Conservation (phyloP, 1,284 basidiomycete species). For the Rhodotorula sp. region DNA sequence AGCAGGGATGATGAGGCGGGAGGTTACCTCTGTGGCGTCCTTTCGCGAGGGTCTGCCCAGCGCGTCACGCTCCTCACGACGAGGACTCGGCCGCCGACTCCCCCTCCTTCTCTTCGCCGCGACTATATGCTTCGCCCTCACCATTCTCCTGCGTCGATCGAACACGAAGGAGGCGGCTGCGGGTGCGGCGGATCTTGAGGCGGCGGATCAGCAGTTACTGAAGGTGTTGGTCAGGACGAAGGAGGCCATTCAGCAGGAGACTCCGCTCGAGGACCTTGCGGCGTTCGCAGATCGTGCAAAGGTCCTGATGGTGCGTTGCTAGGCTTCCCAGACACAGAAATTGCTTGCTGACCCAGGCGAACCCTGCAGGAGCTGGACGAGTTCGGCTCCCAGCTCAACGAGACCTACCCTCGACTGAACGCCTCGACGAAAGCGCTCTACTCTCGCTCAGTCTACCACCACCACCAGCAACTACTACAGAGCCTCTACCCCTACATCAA, state of each 20-base stretch:
- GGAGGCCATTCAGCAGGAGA: conserved; percentile 65
- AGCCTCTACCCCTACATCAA: conserved; percentile 33
- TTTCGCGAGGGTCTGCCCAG: conserved; percentile 6
- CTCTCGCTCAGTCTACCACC: conserved; percentile 23
- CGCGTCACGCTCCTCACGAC: not conserved
- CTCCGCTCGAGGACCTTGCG: conserved; percentile 15
- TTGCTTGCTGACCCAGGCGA: not conserved
- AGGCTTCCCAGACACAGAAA: not conserved
- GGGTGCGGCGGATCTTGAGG: conserved; percentile 2
- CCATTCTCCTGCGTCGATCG: conserved; percentile 2
- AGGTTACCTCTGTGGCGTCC: conserved; percentile 8
- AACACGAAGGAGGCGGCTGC: not conserved
- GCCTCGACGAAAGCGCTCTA: conserved; percentile 22
- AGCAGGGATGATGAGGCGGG: conserved; percentile 2
- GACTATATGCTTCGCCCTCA: conserved; percentile 11
- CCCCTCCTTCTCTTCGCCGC: conserved; percentile 10
- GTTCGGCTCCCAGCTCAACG: conserved; percentile 18
- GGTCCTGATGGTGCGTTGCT: conserved; percentile 19
- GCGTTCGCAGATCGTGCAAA: conserved; percentile 21
- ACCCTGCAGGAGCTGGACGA: conserved; percentile 23
- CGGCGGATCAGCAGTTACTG: conserved; percentile 47
- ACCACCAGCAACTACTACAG: conserved; percentile 30
- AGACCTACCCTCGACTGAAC: conserved; percentile 26
- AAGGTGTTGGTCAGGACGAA: conserved; percentile 71
- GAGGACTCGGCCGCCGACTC: conserved; percentile 1